phyloP scores from a whole-genome alignment of 1,284 basidiomycete species.

The Kwoniella shivajii region DNA sequence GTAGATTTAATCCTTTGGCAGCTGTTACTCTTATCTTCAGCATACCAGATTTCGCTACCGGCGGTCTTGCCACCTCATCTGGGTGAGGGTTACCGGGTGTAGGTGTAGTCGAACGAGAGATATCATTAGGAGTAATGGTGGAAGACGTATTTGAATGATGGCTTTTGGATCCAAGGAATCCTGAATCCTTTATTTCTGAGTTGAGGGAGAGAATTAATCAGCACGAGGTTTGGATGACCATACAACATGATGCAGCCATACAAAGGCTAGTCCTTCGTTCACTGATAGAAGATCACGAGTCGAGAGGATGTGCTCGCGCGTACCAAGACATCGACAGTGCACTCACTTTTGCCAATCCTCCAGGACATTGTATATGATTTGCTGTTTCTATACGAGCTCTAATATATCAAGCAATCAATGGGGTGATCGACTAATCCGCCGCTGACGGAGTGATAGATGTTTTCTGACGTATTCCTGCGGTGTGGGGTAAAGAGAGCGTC shows the following conservation, averaged over 20 bases:
- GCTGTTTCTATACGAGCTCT: no score
- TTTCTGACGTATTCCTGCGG: no score
- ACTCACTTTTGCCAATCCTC: constrained; percentile 58
- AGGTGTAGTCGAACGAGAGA: constrained; percentile 53
- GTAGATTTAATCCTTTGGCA: constrained; percentile 58
- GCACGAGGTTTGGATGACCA: constrained; percentile 1
- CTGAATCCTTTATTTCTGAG: constrained; percentile 53
- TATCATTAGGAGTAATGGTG: constrained; percentile 33
- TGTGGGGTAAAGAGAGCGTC: no score
- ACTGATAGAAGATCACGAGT: no score
- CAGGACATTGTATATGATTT: no score
- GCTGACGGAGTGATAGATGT: no score
- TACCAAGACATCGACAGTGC: constrained; percentile 58
- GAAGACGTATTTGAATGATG: constrained; percentile 25
- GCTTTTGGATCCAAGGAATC: constrained; percentile 37
- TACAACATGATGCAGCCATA: no score
- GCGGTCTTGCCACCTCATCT: constrained; percentile 34
- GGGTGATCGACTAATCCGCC: no score
- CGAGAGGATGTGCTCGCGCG: no score
- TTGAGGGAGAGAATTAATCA: not conserved
- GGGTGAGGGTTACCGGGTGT: constrained; percentile 53
- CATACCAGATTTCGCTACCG: constrained; percentile 58
- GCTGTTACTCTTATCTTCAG: constrained; percentile 62
- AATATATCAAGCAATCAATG: no score
- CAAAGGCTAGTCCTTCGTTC: no score